Percentiles rank a stretch among this genome's conserved stretches.
phyloP scores from a whole-genome alignment of 768 basidiomycete species.

The Podaxis carcinomalis region DNA sequence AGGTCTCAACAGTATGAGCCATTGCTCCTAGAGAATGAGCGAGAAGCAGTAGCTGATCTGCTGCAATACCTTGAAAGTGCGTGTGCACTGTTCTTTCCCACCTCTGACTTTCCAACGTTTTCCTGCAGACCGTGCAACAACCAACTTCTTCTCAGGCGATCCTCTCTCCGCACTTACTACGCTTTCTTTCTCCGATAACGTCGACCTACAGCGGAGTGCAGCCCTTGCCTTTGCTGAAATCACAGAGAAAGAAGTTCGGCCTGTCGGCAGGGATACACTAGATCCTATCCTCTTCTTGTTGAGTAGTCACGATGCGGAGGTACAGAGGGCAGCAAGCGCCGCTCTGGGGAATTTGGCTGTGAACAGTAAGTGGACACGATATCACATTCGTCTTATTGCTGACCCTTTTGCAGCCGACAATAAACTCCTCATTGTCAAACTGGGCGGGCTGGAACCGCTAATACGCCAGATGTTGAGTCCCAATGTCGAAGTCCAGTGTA shows the following conservation, averaged over 20 bases:
- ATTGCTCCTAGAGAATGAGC: slow-evolving; percentile 84
- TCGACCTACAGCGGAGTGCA: slow-evolving; percentile 96
- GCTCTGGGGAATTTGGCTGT: slow-evolving; percentile 97
- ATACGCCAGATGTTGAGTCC: slow-evolving; percentile 99
- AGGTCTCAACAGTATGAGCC: slow-evolving; percentile 87
- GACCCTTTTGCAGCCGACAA: slow-evolving; percentile 73
- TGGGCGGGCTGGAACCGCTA: slow-evolving; percentile 95
- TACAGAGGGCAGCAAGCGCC: slow-evolving; percentile 96
- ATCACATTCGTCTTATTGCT: slow-evolving; percentile 1
- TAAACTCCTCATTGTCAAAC: slow-evolving; percentile 96
- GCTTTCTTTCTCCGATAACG: slow-evolving; percentile 97
- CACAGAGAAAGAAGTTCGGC: slow-evolving; percentile 98
- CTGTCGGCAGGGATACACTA: slow-evolving; percentile 93
- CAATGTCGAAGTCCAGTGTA: slow-evolving; percentile 99
- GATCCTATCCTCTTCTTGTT: slow-evolving; percentile 98
- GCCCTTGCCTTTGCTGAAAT: slow-evolving; percentile 99
- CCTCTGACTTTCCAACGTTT: not conserved
- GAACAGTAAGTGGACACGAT: slow-evolving; percentile 66
- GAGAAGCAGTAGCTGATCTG: slow-evolving; percentile 96
- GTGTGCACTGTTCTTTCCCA: slow-evolving; percentile 22
- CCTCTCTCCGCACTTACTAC: slow-evolving; percentile 93
- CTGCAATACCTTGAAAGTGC: slow-evolving; percentile 96
- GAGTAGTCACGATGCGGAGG: slow-evolving; percentile 97
- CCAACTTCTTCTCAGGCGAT: slow-evolving; percentile 96
- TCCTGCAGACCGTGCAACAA: slow-evolving; percentile 86